Base-by-base conservation (phyloP, 2,329 filamentous ascomycete species). In the Penicillium hesseltinei region DNA sequence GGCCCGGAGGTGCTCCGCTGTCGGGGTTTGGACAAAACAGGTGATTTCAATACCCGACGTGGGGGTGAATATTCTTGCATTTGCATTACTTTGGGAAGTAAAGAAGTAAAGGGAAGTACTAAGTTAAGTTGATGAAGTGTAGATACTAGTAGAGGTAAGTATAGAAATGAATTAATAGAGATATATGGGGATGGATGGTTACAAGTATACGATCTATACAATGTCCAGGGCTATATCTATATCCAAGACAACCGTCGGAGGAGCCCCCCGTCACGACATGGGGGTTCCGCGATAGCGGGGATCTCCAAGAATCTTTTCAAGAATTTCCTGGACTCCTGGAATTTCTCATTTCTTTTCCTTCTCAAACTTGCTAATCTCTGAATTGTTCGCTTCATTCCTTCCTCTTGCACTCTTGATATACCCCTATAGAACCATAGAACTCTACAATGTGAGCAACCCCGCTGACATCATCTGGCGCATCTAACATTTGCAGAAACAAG, bases 1-100 rank as follows among this genome's bases (percentile, higher is more conserved):
- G 23, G 38, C 38, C 46, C 67, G 65, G 66, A 66, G 54, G 56
- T 62, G 47, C 59, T 67, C 66, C 68, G 65, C 53, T 53, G 52
- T 59, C 63, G 64, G 65, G 25, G 6, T 55, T 62, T 61, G 57
- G 40, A 23, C 44, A 36, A 53, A 49, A 44, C 3, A 3, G 21
- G 33, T 3, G 15, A 38, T 36, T 46, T 62, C 60, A 64, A 62
- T 66, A 60, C 53, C 64, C 63, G 64, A 62, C 43, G 33, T 51
- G 52, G 51, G n/a, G 31, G 58, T 23, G 13, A 8, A 2, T 5
- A 13, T 38, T 19, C 42, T 43, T 27, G 31, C 25, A 35, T 51
- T 25, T 33, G 11, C 31, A 33, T 33, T 15, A 33, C 11, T 33
- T 33, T 33, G 25, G 7, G 8, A 0, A 27, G 29, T 31, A 31